Evolutionary conservation across 2,329 filamentous ascomycete species (phyloP).

Genomic region (Epichloe sylvatica): DNA sequence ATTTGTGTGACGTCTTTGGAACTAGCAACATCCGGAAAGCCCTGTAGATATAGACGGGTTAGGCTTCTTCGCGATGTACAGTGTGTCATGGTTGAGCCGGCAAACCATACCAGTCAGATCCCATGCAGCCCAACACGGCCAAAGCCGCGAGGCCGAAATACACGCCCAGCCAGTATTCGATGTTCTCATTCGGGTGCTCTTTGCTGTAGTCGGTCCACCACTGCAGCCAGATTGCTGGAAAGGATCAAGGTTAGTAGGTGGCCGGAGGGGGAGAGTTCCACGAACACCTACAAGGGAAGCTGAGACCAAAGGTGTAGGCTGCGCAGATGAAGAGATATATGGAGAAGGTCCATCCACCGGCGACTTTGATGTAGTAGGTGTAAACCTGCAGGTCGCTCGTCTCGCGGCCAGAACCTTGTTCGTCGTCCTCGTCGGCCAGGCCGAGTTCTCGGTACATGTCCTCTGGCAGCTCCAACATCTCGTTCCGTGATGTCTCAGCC

Average conservation of each 20-base stretch:
- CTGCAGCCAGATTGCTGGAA: constrained; percentile 13
- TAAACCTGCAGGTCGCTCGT: constrained; percentile 10
- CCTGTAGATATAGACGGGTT: background rate
- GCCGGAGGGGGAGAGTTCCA: too few species aligned
- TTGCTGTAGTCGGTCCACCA: constrained; percentile 13
- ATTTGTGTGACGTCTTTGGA: constrained; percentile 13
- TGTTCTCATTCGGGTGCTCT: constrained; percentile 7
- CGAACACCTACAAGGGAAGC: constrained; percentile 9
- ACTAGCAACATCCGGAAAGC: constrained; percentile 13
- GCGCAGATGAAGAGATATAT: constrained; percentile 10
- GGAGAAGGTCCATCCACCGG: constrained; percentile 6
- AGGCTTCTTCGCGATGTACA: background rate
- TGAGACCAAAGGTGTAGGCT: constrained; percentile 10
- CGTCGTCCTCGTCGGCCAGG: constrained; percentile 8
- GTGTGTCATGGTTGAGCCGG: background rate
- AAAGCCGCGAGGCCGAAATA: constrained; percentile 9
- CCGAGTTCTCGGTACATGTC: constrained; percentile 9
- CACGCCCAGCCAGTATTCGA: constrained; percentile 12
- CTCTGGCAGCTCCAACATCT: constrained; percentile 6
- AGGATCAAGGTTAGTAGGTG: background rate
- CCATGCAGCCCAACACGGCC: constrained; percentile 7
- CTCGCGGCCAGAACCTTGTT: constrained; percentile 3
- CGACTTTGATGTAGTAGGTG: constrained; percentile 10
- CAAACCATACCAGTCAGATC: constrained; percentile 8
- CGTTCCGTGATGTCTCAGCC: background rate